Evolutionary conservation across 2,329 filamentous ascomycete genomes (phyloP), one percentile per base, ranked within the genome.

Genomic region (Hymenoscyphus infarciens): DNA sequence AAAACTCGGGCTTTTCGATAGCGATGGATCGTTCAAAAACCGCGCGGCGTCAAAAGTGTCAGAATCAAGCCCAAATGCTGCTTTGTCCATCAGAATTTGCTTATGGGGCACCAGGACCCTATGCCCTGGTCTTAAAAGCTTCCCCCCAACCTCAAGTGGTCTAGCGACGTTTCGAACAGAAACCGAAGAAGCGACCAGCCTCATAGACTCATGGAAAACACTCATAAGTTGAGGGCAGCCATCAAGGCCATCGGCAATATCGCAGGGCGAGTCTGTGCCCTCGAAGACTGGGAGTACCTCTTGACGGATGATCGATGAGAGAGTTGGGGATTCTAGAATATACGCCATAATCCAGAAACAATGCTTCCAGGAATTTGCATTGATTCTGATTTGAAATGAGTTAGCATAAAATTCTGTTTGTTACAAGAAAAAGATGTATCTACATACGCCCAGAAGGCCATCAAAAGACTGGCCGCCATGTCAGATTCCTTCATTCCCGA

Each of bases 301-400:
- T 25, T 33, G 15, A 8, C 52, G 16, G 16, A 61, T 35, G 11
- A 11, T 45, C 25, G 38, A 33, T 10, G 33, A 5, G 2, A 61
- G 42, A 7, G 31, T 25, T 3, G 59, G 59, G 22, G 38, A 25
- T 31, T 35, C 29, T 1, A 61, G 22, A 45, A 64, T 22, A 22
- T 64, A 59, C 16, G 62, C 19, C 16, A 61, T 25, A 38, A 64
- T 49, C 62, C 62, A 64, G 39, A 64, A 64, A 3, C n/a, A 35
- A 10, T 45, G 33, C 35, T 61, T 64, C 13, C 42, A 33, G 3
- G 52, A 39, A 54, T 61, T 61, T 13, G 31, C 49, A 39, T 61
- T 61, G 39, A 61, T 42, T 45, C 55, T 61, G 39, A n/a, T 31
- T n/a, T 49, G 2, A 49, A 60, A 22, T 62, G 10, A 10, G 11